phyloP scores from a whole-genome alignment of 192 early-diverging fungal genomes.

The Lobulomyces angularis region DNA sequence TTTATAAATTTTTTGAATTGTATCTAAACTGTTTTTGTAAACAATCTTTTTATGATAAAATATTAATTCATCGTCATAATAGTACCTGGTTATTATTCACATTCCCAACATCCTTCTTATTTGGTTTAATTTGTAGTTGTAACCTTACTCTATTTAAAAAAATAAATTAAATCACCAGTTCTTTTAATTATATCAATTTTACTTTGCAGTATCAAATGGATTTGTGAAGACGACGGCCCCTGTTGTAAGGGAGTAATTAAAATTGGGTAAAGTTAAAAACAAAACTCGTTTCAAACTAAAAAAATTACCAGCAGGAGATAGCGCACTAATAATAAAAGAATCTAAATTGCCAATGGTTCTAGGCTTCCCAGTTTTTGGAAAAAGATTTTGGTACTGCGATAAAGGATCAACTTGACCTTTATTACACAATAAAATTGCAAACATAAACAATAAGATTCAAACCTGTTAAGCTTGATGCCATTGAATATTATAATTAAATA shows the following conservation, averaged over 20 bases:
- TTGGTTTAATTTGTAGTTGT: constrained; percentile 52
- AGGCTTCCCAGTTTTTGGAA: no score
- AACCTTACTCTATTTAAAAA: constrained; percentile 34
- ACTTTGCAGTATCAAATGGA: constrained; percentile 69
- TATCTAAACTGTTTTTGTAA: constrained; percentile 56
- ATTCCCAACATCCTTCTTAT: constrained; percentile 27
- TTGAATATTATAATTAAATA: no score
- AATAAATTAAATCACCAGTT: neutral
- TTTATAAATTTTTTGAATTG: constrained; percentile 48
- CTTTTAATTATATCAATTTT: constrained; percentile 6
- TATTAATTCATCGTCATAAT: constrained; percentile 2
- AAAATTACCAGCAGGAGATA: constrained; percentile 42
- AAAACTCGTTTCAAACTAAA: neutral
- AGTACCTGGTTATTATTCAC: constrained; percentile 4
- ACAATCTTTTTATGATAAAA: constrained; percentile 15
- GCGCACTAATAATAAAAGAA: constrained; percentile 47
- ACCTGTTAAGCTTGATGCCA: no score
- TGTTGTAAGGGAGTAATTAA: neutral
- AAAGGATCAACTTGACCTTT: no score
- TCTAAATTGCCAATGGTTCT: constrained; percentile 32
- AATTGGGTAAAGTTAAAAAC: neutral
- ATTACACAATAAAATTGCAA: no score
- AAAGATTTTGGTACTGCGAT: no score
- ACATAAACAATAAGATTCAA: no score
- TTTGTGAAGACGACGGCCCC: constrained; percentile 64